Evolutionary conservation across 1,284 basidiomycete species (phyloP), one percentile per base, ranked within the genome.

Genomic region (Trametes hirsuta): DNA sequence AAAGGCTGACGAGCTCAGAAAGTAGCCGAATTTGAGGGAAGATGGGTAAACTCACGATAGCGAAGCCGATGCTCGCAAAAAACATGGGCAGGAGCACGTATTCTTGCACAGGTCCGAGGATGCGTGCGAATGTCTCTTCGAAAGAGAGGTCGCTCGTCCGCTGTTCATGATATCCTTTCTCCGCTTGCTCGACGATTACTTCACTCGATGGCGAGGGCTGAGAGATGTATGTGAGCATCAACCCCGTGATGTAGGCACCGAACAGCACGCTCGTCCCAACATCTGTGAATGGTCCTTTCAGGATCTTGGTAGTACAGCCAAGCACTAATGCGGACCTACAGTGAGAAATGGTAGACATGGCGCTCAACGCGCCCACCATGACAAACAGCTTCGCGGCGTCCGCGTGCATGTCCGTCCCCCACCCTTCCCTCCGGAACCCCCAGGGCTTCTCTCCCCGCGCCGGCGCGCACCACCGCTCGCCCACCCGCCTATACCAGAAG

Each of bases 1-100:
- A 86, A 81, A 0, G 84, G 84, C 71, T 72, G 44, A 37, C 42
- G n/a, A n/a, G n/a, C n/a, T n/a, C n/a, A n/a, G n/a, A n/a, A n/a
- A n/a, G n/a, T n/a, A n/a, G n/a, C n/a, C n/a, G n/a, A n/a, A n/a
- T n/a, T n/a, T n/a, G n/a, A n/a, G n/a, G n/a, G n/a, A n/a, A n/a
- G n/a, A n/a, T n/a, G n/a, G n/a, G n/a, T n/a, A n/a, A n/a, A n/a
- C 71, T 55, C 47, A 72, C 71, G 40, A 85, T 81, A 0, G 81
- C 79, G 57, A 77, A 79, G 1, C 84, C 84, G 45, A 85, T 82
- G 24, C 79, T 81, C 3, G 79, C 72, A 63, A 85, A 85, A 75
- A 86, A 85, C 34, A 85, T 72, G 1, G 84, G 83, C 0, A 77
- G 73, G 22, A 85, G 71, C 35, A 85, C 53, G 55, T 74, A 69